Evolutionary conservation across 192 early-diverging fungal species (phyloP).

Genomic region (Coemansia sp.): DNA sequence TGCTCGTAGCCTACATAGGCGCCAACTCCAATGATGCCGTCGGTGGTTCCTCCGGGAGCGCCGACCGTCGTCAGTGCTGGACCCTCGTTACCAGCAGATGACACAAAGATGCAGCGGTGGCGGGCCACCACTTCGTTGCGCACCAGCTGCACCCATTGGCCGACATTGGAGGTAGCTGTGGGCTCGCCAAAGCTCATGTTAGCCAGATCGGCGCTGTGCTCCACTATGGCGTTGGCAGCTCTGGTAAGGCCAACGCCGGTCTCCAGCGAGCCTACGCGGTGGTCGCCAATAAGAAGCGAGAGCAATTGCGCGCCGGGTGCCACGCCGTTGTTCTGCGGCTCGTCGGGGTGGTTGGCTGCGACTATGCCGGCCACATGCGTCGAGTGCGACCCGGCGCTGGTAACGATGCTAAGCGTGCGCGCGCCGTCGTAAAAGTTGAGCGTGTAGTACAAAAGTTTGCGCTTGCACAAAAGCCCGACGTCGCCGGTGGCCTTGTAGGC

Average conservation of each 20-base stretch:
- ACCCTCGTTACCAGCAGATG: slow-evolving; percentile 89
- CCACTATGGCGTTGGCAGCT: slow-evolving; percentile 70
- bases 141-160: slow-evolving; percentile 80
- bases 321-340: slow-evolving; percentile 80
- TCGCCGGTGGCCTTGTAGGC: slow-evolving; percentile 71
- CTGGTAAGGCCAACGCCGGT: slow-evolving; percentile 79
- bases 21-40: slow-evolving; percentile 84
- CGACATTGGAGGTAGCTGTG: slow-evolving; percentile 63
- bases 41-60: slow-evolving; percentile 75
- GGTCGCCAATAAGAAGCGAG: slow-evolving; percentile 91
- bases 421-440: slow-evolving; percentile 93
- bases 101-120: slow-evolving; percentile 79
- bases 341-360: slow-evolving; percentile 83
- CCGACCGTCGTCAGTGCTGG: slow-evolving; percentile 82
- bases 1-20: slow-evolving; percentile 83
- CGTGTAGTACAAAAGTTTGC: slow-evolving; percentile 80
- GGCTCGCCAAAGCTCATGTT: slow-evolving; percentile 92
- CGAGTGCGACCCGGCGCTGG: slow-evolving; percentile 77
- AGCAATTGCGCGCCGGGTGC: slow-evolving; percentile 95
- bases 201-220: slow-evolving; percentile 66
- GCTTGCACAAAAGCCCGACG: slow-evolving; percentile 70
- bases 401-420: slow-evolving; percentile 75
- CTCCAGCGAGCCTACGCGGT: slow-evolving; percentile 73
- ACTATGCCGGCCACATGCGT: slow-evolving; percentile 95
- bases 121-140: slow-evolving; percentile 81